Conservation (phyloP, 2,329 filamentous ascomycete genomes). For the Dryadomyces sulphureus region DNA sequence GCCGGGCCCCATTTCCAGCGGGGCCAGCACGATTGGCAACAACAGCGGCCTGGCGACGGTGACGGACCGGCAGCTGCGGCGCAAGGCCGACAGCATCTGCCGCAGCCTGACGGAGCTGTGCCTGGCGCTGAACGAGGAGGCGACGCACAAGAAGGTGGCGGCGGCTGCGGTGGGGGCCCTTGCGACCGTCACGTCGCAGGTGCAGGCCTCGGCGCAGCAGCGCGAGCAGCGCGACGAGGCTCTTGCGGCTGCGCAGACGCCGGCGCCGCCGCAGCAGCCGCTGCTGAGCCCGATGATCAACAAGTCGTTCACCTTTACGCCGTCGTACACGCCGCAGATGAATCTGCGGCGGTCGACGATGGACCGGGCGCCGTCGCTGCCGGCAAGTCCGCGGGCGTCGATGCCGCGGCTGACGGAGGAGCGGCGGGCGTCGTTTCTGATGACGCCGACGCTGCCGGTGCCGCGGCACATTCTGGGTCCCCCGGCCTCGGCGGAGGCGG, state of each 20-base stretch:
- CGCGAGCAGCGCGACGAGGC: background rate
- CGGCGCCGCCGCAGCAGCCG: too few relatives aligned
- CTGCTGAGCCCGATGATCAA: conserved; percentile 4
- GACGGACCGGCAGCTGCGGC: conserved; percentile 71
- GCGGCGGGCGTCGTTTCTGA: conserved; percentile 18
- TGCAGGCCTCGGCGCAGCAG: background rate
- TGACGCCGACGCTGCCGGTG: conserved; percentile 28
- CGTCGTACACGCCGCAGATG: background rate
- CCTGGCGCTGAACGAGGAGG: conserved; percentile 60
- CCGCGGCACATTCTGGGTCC: conserved; percentile 26
- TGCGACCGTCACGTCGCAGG: background rate
- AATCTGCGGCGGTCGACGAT: background rate
- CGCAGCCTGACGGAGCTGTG: conserved; percentile 86
- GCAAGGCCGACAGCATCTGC: conserved; percentile 87
- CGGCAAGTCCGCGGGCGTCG: background rate
- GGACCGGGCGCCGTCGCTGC: background rate
- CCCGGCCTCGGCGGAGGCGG: conserved; percentile 24
- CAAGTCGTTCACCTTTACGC: conserved; percentile 5
- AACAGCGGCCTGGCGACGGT: conserved; percentile 28
- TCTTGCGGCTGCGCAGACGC: background rate
- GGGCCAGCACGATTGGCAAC: conserved; percentile 45
- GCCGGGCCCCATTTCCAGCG: conserved; percentile 52
- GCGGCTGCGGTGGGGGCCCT: background rate
- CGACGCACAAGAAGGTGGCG: conserved; percentile 20
- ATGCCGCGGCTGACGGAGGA: background rate